These are phyloP conservation scores for Pleurotus ostreatus DNA, from an alignment of 768 basidiomycete species.

Conservation along the genomic window DNA sequence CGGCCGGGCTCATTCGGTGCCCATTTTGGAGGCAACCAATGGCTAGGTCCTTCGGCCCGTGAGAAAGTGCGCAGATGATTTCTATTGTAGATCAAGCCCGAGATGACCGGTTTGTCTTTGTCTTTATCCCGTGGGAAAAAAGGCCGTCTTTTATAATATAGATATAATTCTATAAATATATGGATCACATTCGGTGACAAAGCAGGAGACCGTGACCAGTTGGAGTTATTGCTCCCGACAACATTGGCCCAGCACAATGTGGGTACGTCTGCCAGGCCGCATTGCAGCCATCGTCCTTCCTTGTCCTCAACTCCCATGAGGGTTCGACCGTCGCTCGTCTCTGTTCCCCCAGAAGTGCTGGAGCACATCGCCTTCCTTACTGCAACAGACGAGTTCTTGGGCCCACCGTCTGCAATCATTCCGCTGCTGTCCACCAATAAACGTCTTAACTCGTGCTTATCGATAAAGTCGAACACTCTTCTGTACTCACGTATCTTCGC, in stretches of 20 bases:
- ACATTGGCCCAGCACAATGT: background rate
- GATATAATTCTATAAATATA: background rate
- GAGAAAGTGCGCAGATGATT: no score
- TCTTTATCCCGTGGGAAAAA: no score
- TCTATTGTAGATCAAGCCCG: no score
- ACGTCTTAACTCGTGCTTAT: constrained; percentile 44
- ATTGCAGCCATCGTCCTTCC: background rate
- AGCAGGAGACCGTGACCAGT: constrained; percentile 10
- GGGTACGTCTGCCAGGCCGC: background rate
- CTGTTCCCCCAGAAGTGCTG: constrained; percentile 72
- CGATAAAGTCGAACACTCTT: constrained; percentile 51
- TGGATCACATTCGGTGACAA: constrained; percentile 14
- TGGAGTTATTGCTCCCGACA: constrained; percentile 3
- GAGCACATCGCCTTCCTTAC: constrained; percentile 73
- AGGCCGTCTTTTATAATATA: no score
- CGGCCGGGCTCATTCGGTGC: no score
- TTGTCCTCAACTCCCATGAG: constrained; percentile 17
- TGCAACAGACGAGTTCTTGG: constrained; percentile 46
- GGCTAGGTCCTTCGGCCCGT: no score
- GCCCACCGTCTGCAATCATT: constrained; percentile 58
- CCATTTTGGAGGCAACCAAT: no score
- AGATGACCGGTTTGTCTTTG: no score
- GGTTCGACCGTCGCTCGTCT: constrained; percentile 30
- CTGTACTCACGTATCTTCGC: constrained; percentile 72
- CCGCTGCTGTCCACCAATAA: constrained; percentile 52